A percentile compares a stretch with the other conserved stretches of the same genome.
Evolutionary conservation across 768 basidiomycete species (phyloP).

Genomic region (Boletus subparvulus): DNA sequence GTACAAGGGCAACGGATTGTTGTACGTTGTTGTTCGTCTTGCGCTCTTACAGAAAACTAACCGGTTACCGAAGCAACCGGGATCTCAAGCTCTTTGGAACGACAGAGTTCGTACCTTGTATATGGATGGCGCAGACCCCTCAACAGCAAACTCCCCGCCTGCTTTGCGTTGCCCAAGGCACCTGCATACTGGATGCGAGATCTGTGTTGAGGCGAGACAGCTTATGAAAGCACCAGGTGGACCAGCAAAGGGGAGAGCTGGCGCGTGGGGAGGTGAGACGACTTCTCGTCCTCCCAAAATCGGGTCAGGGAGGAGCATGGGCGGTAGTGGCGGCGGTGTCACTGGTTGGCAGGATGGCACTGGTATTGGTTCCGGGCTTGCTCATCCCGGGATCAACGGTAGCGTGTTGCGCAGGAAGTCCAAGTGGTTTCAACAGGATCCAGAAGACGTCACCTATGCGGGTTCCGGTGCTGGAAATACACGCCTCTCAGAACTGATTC

Average conservation of each 20-base stretch:
- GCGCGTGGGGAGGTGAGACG: conserved; percentile 29
- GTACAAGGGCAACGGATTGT: conserved; percentile 9
- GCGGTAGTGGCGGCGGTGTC: conserved; percentile 47
- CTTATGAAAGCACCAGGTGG: conserved; percentile 27
- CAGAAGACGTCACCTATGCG: conserved; percentile 23
- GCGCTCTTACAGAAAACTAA: background rate
- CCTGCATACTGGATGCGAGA: conserved; percentile 69
- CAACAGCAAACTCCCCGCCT: conserved; percentile 60
- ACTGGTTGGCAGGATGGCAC: conserved; percentile 75
- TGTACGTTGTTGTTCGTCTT: conserved; percentile 10
- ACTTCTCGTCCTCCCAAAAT: conserved; percentile 22
- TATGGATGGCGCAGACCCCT: conserved; percentile 59
- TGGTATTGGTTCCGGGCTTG: conserved; percentile 70
- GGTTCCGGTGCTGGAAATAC: conserved; percentile 55
- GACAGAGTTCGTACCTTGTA: conserved; percentile 53
- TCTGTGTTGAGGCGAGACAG: conserved; percentile 66
- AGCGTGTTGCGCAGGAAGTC: conserved; percentile 56
- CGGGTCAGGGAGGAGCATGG: conserved; percentile 23
- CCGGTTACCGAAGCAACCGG: conserved; percentile 4
- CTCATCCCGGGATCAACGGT: conserved; percentile 54
- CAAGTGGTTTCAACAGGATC: conserved; percentile 27
- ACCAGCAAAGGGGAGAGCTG: conserved; percentile 19
- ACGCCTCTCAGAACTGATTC: conserved; percentile 62
- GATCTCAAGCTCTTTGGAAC: conserved; percentile 28
- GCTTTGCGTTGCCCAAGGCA: conserved; percentile 70